Base-by-base conservation (phyloP, 1,139 yeast genomes). In the Taphrina flavorubra region DNA sequence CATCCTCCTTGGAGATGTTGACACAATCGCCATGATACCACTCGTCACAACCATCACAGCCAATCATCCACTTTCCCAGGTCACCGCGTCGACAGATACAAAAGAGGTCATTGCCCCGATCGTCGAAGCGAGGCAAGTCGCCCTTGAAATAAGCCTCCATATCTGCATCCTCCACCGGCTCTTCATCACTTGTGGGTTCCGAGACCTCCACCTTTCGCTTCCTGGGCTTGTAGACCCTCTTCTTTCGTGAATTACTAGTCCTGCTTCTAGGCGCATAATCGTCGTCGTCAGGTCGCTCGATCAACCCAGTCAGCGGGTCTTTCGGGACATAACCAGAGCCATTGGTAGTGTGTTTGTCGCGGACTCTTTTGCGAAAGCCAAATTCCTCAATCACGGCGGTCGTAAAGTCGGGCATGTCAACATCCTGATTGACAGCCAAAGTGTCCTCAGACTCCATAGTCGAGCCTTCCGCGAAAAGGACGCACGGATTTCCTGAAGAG, bases 21-120 rank as follows among this genome's bases (percentile, higher is more conserved):
- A 92, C 85, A 75, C 97, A 92, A 62, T 80, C 81, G 77, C 92
- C 90, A 78, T 92, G 97, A 76, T 84, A 92, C 98, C 98, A 92
- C 72, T 90, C 97, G 75, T 92, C 97, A 78, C 98, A 92, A 7
- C 91, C 92, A 77, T 92, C 97, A 76, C 98, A 92, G 0, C 90
- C 92, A 31, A 92, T 89, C 97, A 92, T 92, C 77, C 89, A 89
- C 56, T 73, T 71, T 1, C 94, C 96, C 71, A 83, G 82, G 75
- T 92, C 97, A 0, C 92, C 89, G 71, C 83, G 84, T 56, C 95
- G 82, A 77, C 98, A 92, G 0, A 87, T 79, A 76, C 98, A 92
- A 74, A 83, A 92, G 11, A 90, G 79, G 71, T 88, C 94, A 72
- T 87, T 89, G 37, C 67, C 72, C 34, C 57, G 47, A 10, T 51